Base-by-base conservation (phyloP, 1,139 yeast species). In the Candida sp. region DNA sequence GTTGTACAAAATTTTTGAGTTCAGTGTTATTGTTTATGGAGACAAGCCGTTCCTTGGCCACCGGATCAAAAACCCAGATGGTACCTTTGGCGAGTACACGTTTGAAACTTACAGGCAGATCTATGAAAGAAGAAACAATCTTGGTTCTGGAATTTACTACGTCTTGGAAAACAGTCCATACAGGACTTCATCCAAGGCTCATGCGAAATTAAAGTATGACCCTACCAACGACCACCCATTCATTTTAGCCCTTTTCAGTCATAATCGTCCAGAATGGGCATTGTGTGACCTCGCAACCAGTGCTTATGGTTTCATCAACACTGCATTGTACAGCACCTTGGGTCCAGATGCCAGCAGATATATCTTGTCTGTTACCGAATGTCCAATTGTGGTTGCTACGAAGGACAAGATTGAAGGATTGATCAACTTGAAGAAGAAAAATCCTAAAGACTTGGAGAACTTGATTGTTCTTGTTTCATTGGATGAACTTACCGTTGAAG, bases 91-190 rank as follows among this genome's bases (percentile, higher is more conserved):
- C 49, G 58, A 58, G 26, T 88, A 82, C 67, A 69, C 68, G 32
- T 88, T 74, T 68, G 73, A 79, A 55, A 65, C 80, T 6, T 86
- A 77, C 61, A 58, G 56, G 9, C 64, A 73, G 41, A 71, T 81
- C 8, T 69, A 70, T 32, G 56, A 64, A 42, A 72, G 85, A 47
- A 76, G 81, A 48, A 66, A 69, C 46, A 67, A 80, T 48, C 71
- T 88, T 42, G 94, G 92, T 5, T 70, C 90, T 3, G 96, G 96
- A 8, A 60, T 89, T 33, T 74, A 83, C 56, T 74, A 82, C 46
- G 66, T 81, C 9, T 77, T 84, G 49, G 63, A 66, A 37, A 72
- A 75, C 53, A 80, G 78, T 56, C 72, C 78, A 55, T 76, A 59
- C 61, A 66, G 65, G 45, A 63, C 70, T 26, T 60, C 67, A 22